Percentiles rank a stretch among this genome's conserved stretches.
These are phyloP conservation scores for Phytopythium sindhum DNA, from an alignment of 352 stramenopile genomes.

Conservation along the genomic window DNA sequence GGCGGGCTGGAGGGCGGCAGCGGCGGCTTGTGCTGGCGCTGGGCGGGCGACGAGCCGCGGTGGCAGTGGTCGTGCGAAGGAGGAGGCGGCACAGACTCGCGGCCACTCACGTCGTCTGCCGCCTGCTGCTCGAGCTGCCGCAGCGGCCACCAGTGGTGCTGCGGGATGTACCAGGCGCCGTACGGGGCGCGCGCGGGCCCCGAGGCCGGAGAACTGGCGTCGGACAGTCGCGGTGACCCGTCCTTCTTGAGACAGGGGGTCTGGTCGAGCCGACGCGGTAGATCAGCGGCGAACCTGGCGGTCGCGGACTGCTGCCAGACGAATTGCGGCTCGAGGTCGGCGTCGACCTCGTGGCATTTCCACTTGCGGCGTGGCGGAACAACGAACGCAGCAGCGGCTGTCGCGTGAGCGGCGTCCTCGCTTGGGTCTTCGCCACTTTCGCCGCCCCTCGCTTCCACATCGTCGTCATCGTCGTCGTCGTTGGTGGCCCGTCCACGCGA, in stretches of 20 bases:
- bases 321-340: constrained; percentile 18
- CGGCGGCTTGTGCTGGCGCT: constrained; percentile 30
- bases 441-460: constrained; percentile 9
- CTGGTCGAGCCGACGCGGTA: constrained; percentile 18
- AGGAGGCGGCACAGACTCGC: background rate
- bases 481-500: constrained; percentile 9
- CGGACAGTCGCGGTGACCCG: background rate
- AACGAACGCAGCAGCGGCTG: background rate
- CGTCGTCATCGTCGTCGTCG: constrained; percentile 18
- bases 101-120: constrained; percentile 23
- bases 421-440: constrained; percentile 7
- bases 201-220: background rate
- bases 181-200: constrained; percentile 27
- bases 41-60: constrained; percentile 9
- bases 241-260: background rate
- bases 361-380: background rate
- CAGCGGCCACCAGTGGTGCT: constrained; percentile 46
- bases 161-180: constrained; percentile 58
- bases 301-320: constrained; percentile 47
- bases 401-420: background rate
- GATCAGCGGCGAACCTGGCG: constrained; percentile 34
- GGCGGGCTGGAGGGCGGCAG: constrained; percentile 12
- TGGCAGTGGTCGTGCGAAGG: constrained; percentile 20
- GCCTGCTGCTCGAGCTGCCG: constrained; percentile 33
- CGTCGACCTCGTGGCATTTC: background rate